Conservation (phyloP, 306 rosid genomes). For the Urtica urens region DNA sequence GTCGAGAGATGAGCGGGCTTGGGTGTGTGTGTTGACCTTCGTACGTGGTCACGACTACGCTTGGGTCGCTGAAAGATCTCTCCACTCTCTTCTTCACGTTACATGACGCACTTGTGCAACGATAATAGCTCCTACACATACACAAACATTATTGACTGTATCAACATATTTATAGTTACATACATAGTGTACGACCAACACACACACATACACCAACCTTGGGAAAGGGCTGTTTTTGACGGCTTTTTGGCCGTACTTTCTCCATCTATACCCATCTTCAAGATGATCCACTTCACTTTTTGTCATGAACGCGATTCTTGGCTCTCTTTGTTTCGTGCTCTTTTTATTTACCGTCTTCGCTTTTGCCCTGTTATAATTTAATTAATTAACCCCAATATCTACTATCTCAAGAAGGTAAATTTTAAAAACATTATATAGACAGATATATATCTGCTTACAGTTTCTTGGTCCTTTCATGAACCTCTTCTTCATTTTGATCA, state of each 20-base stretch:
- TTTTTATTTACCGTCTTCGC: slow-evolving; percentile 61
- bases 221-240: slow-evolving; percentile 94
- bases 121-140: slow-evolving; percentile 70
- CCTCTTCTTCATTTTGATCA: slow-evolving; percentile 6
- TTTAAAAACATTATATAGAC: not conserved
- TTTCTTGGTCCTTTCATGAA: slow-evolving; percentile 25
- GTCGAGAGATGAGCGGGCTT: slow-evolving; percentile 57
- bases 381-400: too few relatives aligned
- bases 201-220: slow-evolving; percentile 30
- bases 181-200: too few relatives aligned
- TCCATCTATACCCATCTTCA: slow-evolving; percentile 99
- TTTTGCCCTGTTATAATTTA: slow-evolving; percentile 81
- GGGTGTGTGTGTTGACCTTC: slow-evolving; percentile 88
- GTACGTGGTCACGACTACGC: slow-evolving; percentile 72
- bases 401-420: not conserved
- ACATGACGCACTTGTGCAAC: slow-evolving; percentile 81
- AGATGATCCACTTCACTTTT: slow-evolving; percentile 97
- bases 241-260: slow-evolving; percentile 97
- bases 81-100: slow-evolving; percentile 91
- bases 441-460: slow-evolving; percentile 32
- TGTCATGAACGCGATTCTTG: slow-evolving; percentile 93
- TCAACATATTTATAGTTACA: too few relatives aligned
- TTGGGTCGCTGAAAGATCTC: slow-evolving; percentile 65
- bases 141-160: not conserved
- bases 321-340: slow-evolving; percentile 48